These are phyloP conservation scores for Prillingera fragicola DNA, from an alignment of 1,284 basidiomycete genomes.

Conservation along the genomic window DNA sequence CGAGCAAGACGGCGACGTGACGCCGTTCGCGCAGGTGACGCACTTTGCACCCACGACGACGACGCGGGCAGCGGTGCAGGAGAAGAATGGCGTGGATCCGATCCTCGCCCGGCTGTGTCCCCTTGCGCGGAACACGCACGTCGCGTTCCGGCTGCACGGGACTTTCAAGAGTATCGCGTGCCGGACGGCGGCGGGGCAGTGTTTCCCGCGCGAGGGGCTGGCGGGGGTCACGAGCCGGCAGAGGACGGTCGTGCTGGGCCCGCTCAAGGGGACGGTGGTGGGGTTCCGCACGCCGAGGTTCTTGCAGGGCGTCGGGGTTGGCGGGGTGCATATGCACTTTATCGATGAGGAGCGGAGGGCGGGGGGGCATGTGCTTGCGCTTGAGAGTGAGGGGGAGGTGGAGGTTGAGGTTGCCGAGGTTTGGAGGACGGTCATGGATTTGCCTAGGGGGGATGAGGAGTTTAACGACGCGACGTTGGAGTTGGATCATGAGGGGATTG, in stretches of 20 bases:
- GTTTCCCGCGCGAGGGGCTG: constrained; percentile 9
- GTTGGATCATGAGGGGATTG: constrained; percentile 11
- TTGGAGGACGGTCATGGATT: constrained; percentile 9
- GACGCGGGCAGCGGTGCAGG: not conserved
- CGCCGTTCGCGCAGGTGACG: constrained; percentile 14
- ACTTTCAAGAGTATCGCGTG: constrained; percentile 8
- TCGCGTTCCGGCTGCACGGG: constrained; percentile 16
- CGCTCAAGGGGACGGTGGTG: constrained; percentile 6
- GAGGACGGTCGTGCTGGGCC: constrained; percentile 2
- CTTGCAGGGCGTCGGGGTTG: constrained; percentile 13
- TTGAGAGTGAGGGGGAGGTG: constrained; percentile 17
- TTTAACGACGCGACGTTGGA: constrained; percentile 10
- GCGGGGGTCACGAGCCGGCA: constrained; percentile 10
- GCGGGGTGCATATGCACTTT: constrained; percentile 19
- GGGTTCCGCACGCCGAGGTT: constrained; percentile 15
- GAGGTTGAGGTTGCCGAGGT: constrained; percentile 5
- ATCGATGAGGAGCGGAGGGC: constrained; percentile 8
- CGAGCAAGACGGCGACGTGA: not conserved
- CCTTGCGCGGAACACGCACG: constrained; percentile 7
- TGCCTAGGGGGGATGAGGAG: constrained; percentile 7
- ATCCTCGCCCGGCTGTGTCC: constrained; percentile 5
- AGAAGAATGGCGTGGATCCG: constrained; percentile 7
- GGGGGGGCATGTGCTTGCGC: constrained; percentile 15
- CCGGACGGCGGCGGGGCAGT: constrained; percentile 16
- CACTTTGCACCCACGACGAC: not conserved